A percentile compares a stretch with the other conserved stretches of the same genome.
phyloP scores from a whole-genome alignment of 441 rosid genomes.

The Populus hybrid region DNA sequence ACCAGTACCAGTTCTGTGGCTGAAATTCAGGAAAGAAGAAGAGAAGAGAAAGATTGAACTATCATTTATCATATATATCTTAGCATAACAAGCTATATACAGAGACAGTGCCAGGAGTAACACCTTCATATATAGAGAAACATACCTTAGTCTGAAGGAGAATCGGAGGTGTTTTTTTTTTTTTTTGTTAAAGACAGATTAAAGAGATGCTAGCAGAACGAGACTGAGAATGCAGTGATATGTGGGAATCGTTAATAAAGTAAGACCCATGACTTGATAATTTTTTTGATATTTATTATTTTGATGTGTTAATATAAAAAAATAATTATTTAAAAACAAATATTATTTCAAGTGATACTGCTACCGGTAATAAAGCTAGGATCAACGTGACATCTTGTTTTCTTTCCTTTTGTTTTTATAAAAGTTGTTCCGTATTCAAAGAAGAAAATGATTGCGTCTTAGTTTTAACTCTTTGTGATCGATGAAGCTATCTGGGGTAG shows the following conservation, averaged over 20 bases:
- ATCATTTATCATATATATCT: not conserved
- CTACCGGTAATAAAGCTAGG: too few species aligned
- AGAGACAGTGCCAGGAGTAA: not conserved
- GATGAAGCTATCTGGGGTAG: slow-evolving; percentile 25
- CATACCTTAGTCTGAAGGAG: too few species aligned
- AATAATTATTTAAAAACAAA: not conserved
- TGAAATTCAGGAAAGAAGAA: slow-evolving; percentile 1
- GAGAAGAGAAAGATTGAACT: too few species aligned
- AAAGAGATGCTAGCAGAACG: too few species aligned
- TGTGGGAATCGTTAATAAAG: not conserved
- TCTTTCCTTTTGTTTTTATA: slow-evolving; percentile 18
- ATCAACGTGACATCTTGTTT: too few species aligned
- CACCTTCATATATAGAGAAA: not conserved
- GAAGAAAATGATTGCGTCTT: slow-evolving; percentile 23
- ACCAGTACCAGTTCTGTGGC: slow-evolving; percentile 1
- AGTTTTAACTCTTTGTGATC: slow-evolving; percentile 4
- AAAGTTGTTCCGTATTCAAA: slow-evolving; percentile 25
- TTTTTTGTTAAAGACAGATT: not conserved
- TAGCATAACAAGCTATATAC: not conserved
- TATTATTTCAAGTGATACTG: too few species aligned
- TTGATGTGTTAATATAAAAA: too few species aligned
- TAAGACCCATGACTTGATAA: not conserved
- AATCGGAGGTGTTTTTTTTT: not conserved
- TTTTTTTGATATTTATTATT: too few species aligned
- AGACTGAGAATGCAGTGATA: too few species aligned